phyloP scores from a whole-genome alignment of 768 basidiomycete genomes.

The Boletus reticuloceps region DNA sequence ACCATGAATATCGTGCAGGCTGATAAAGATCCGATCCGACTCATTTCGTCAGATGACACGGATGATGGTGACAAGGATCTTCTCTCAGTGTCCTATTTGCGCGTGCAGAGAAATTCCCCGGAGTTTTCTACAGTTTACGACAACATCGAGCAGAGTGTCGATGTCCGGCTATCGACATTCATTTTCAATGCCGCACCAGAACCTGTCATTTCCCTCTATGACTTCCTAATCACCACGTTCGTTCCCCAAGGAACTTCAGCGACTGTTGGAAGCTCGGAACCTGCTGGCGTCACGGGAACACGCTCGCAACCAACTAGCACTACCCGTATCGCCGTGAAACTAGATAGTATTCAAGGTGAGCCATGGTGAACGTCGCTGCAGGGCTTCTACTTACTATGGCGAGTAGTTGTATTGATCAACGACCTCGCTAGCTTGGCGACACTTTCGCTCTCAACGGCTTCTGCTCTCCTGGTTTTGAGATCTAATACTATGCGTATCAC shows the following conservation, averaged over 20 bases:
- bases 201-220: constrained; percentile 87
- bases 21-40: constrained; percentile 49
- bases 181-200: constrained; percentile 86
- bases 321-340: constrained; percentile 77
- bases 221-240: constrained; percentile 98
- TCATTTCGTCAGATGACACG: constrained; percentile 60
- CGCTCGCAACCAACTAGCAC: constrained; percentile 42
- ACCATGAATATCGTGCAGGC: constrained; percentile 71
- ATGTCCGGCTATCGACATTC: constrained; percentile 86
- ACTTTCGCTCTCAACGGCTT: constrained; percentile 85
- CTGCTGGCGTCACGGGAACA: background rate
- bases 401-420: constrained; percentile 73
- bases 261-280: constrained; percentile 9
- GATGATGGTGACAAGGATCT: constrained; percentile 57
- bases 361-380: constrained; percentile 1
- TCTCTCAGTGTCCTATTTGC: constrained; percentile 72
- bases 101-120: constrained; percentile 81
- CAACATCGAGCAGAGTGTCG: constrained; percentile 84
- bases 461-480: constrained; percentile 74
- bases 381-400: constrained; percentile 8
- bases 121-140: constrained; percentile 79
- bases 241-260: constrained; percentile 43
- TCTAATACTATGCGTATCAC: constrained; percentile 73
- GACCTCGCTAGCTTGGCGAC: constrained; percentile 73
- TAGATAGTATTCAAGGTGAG: constrained; percentile 81